phyloP scores from a whole-genome alignment of 2,329 filamentous ascomycete genomes.

The Beauveria asiatica region DNA sequence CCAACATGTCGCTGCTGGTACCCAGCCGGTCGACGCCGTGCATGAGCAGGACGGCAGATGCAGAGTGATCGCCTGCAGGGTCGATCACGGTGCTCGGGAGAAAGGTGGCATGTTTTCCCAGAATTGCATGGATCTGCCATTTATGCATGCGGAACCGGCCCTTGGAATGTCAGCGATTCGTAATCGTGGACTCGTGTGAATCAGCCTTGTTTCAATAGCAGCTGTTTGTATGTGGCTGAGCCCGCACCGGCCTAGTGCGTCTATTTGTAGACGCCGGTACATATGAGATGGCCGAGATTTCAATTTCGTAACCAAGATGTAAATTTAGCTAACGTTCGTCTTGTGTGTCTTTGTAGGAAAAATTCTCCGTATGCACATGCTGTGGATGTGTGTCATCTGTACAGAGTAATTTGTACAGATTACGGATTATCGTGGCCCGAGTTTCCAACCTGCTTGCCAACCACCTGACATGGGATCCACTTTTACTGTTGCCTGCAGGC shows the following conservation, averaged over 20 bases:
- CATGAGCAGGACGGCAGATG: neutral
- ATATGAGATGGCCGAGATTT: neutral
- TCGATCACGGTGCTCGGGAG: neutral
- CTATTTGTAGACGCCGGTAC: neutral
- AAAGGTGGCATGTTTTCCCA: neutral
- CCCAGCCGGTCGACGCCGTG: neutral
- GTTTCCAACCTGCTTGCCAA: neutral
- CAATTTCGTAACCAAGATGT: too few species aligned
- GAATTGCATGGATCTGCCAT: neutral
- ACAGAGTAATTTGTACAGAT: too few species aligned
- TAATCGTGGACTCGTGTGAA: neutral
- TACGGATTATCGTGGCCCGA: neutral
- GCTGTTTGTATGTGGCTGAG: neutral
- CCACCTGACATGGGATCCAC: neutral
- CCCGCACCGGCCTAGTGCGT: too few species aligned
- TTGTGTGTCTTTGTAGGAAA: neutral
- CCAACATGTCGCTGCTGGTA: neutral
- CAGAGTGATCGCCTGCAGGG: neutral
- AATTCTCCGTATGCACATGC: neutral
- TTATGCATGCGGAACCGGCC: neutral
- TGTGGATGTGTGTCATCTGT: neutral
- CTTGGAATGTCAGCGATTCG: neutral
- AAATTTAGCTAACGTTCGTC: too few species aligned
- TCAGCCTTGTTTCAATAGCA: constrained; percentile 4
- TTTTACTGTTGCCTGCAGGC: too few species aligned